These are phyloP conservation scores for Orbilia blumenaviensis DNA, from an alignment of 2,329 filamentous ascomycete genomes.

Conservation along the genomic window DNA sequence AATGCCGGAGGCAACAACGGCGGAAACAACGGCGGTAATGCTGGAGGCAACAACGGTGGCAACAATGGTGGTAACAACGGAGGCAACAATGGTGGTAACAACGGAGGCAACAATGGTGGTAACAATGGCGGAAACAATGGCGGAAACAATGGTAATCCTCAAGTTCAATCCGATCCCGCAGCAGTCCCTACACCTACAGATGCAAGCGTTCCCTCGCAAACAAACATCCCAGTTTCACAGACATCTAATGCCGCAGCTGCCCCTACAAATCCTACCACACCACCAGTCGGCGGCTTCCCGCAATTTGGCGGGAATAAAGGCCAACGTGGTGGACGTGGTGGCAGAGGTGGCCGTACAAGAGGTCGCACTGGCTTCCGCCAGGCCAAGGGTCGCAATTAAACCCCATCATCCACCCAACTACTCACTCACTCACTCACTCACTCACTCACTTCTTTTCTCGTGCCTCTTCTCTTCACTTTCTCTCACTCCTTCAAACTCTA, in stretches of 20 bases:
- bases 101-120: constrained; percentile 17
- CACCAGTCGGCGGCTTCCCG: not conserved
- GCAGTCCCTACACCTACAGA: constrained; percentile 16
- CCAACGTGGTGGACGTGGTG: constrained; percentile 8
- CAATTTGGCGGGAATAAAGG: not conserved
- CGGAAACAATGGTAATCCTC: constrained; percentile 27
- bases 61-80: constrained; percentile 18
- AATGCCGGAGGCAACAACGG: constrained; percentile 8
- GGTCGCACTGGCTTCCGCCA: not conserved
- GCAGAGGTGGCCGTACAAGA: constrained; percentile 9
- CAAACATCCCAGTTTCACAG: not conserved
- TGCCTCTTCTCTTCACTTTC: constrained; percentile 7
- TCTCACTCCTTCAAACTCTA: constrained; percentile 20
- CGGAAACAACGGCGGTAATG: not conserved
- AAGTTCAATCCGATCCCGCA: constrained; percentile 26
- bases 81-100: constrained; percentile 7
- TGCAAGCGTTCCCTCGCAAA: constrained; percentile 2
- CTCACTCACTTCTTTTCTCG: constrained; percentile 8
- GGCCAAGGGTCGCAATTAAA: constrained; percentile 21
- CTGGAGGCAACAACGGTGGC: not conserved
- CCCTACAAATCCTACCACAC: not conserved
- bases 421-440: constrained; percentile 9
- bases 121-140: constrained; percentile 15
- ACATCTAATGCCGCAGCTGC: not conserved
- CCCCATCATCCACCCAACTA: too few species aligned